Percentiles rank a stretch among this genome's conserved stretches.
Evolutionary conservation across 2,329 filamentous ascomycete species (phyloP).

Genomic region (Epichloe gansuensis): DNA sequence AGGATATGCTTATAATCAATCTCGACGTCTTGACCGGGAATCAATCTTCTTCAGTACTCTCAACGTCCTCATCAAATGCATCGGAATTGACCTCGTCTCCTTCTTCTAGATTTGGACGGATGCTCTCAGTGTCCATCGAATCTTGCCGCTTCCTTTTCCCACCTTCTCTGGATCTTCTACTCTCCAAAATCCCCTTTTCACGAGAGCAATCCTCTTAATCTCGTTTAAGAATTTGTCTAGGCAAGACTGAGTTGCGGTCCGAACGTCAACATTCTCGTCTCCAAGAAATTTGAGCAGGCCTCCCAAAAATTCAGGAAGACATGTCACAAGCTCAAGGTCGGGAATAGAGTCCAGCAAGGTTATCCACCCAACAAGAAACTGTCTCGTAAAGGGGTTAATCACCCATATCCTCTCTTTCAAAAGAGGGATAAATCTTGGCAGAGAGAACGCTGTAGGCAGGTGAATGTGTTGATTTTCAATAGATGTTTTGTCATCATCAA

Average conservation of each 20-base stretch:
- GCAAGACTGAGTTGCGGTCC: constrained; percentile 78
- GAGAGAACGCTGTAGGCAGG: constrained; percentile 78
- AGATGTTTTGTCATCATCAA: constrained; percentile 32
- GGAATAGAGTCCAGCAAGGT: constrained; percentile 91
- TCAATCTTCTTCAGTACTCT: constrained; percentile 78
- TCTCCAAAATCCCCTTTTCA: constrained; percentile 87
- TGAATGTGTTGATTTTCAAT: constrained; percentile 33
- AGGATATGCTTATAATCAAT: constrained; percentile 88
- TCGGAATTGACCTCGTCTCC: constrained; percentile 49
- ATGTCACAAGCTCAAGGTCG: constrained; percentile 86
- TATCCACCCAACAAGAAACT: constrained; percentile 93
- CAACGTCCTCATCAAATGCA: constrained; percentile 43
- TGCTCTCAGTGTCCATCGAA: constrained; percentile 55
- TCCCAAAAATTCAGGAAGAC: constrained; percentile 80
- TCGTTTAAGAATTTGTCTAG: constrained; percentile 84
- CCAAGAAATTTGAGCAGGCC: constrained; percentile 86
- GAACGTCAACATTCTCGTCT: constrained; percentile 86
- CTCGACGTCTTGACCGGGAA: constrained; percentile 91
- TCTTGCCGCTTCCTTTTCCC: constrained; percentile 58
- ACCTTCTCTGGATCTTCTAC: constrained; percentile 57
- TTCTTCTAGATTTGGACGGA: constrained; percentile 44
- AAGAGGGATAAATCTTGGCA: constrained; percentile 81
- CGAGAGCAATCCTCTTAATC: constrained; percentile 84
- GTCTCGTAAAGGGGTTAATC: constrained; percentile 86
- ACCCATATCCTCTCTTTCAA: constrained; percentile 91